Evolutionary conservation across 345 rosid species (phyloP).

Genomic region (Capsella bursapastoris): DNA sequence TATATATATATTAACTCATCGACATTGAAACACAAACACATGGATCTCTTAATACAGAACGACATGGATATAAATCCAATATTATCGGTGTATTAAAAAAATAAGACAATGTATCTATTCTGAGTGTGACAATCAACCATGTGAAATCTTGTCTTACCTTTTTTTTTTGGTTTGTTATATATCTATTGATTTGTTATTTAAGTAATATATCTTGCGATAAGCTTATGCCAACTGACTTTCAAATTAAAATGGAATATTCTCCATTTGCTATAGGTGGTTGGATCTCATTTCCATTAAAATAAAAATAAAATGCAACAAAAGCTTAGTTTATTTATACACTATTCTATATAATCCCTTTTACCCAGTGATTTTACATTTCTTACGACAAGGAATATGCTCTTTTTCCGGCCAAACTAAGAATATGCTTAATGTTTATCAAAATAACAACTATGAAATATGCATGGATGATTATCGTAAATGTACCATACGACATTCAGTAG

Average conservation of each 20-base stretch:
- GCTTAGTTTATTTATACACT: not conserved
- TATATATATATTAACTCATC: not conserved
- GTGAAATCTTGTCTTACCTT: slow-evolving; percentile 35
- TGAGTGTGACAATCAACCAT: slow-evolving; percentile 40
- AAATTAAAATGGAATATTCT: slow-evolving; percentile 36
- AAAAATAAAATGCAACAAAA: not conserved
- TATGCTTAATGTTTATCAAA: slow-evolving; percentile 18
- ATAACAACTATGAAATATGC: too few species aligned
- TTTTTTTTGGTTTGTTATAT: not conserved
- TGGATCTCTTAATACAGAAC: slow-evolving; percentile 30
- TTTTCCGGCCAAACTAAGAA: not conserved
- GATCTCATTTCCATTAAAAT: slow-evolving; percentile 31
- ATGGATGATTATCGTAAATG: slow-evolving; percentile 5
- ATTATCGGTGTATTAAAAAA: slow-evolving; percentile 27
- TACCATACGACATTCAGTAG: not conserved
- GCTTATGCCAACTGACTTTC: slow-evolving; percentile 45
- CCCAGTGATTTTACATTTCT: slow-evolving; percentile 1
- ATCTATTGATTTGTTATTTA: slow-evolving; percentile 3
- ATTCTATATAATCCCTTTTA: not conserved
- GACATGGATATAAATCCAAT: slow-evolving; percentile 30
- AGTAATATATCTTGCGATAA: slow-evolving; percentile 24
- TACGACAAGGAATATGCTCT: slow-evolving; percentile 32
- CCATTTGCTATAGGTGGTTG: slow-evolving; percentile 36
- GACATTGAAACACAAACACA: slow-evolving; percentile 36
- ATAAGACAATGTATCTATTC: not conserved